These are phyloP conservation scores for Fusarium sp. DNA, from an alignment of 2,329 filamentous ascomycete genomes.

Conservation along the genomic window DNA sequence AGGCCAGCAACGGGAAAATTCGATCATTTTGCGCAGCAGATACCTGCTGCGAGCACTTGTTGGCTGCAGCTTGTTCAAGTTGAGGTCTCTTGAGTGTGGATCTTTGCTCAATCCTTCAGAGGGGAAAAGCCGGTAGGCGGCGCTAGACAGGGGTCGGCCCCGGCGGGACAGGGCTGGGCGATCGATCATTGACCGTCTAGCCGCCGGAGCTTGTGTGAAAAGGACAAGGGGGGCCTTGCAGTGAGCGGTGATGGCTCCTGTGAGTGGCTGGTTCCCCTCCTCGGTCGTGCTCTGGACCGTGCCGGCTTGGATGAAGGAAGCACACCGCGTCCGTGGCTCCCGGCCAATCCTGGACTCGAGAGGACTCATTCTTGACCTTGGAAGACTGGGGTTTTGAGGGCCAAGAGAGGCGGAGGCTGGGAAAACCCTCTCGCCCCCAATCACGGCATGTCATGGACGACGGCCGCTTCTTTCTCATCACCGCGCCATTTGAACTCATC, in stretches of 20 bases:
- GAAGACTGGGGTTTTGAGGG: background rate
- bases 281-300: conserved; percentile 2
- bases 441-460: background rate
- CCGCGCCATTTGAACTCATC: conserved; percentile 33
- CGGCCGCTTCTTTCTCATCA: conserved; percentile 7
- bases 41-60: background rate
- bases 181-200: conserved; percentile 27
- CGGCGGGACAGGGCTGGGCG: background rate
- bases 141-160: conserved; percentile 7
- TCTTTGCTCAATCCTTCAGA: background rate
- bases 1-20: background rate
- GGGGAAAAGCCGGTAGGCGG: background rate
- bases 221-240: conserved; percentile 23
- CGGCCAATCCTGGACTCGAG: conserved; percentile 9
- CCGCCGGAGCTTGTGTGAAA: conserved; percentile 35
- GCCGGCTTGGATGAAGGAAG: background rate
- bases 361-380: background rate
- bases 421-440: conserved; percentile 10
- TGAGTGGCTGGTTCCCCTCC: conserved; percentile 31
- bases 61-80: background rate
- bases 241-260: conserved; percentile 5
- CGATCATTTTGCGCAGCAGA: background rate
- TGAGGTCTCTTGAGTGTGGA: background rate
- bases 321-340: conserved; percentile 15
- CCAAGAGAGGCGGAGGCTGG: conserved; percentile 19